Base-by-base conservation (phyloP, 768 basidiomycete species). In the Tulasnella sp. region DNA sequence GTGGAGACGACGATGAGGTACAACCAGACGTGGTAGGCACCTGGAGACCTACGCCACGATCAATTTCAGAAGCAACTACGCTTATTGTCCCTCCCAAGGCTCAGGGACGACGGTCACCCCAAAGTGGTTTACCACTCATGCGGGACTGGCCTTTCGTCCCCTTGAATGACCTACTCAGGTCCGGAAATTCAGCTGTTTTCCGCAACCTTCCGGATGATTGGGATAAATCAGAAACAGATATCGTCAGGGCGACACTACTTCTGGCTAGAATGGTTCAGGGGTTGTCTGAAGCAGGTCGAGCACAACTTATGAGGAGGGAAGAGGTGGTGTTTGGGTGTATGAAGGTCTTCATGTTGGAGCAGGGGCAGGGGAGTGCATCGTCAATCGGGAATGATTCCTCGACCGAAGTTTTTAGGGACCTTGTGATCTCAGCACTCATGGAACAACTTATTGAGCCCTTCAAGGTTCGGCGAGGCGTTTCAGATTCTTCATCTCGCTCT, bases 331-430 rank as follows among this genome's bases (percentile, higher is more conserved):
- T 91, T 58, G 75, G 72, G 16, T 83, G 89, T 56, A 92, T 95
- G 87, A 87, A 86, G 57, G 77, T 95, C 13, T 90, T 89, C 66
- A 92, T 95, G 90, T 76, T 98, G 25, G 92, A 98, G 63, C 86
- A 93, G 61, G 87, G 76, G 1, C 80, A 86, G 58, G 67, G 75
- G 45, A 64, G 57, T 37, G 67, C 65, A 12, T 69, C 72, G 50
- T 70, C 73, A 20, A 37, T 56, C 19, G 34, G 40, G 22, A 22
- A 43, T 29, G 56, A 54, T 25, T 54, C 53, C 12, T 32, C 55
- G 1, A 76, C 70, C 37, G 83, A 91, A 58, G 79, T 95, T 2
- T 98, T 87, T 65, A 71, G 89, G n/a, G 87, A 95, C 64, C 57
- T 56, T 1, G 60, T 71, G 5, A 80, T 95, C 2, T 70, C 67